Evolutionary conservation across 495 filamentous ascomycete species (phyloP), one percentile per base, ranked within the genome.

Genomic region (Aspergillus ellipticus): DNA sequence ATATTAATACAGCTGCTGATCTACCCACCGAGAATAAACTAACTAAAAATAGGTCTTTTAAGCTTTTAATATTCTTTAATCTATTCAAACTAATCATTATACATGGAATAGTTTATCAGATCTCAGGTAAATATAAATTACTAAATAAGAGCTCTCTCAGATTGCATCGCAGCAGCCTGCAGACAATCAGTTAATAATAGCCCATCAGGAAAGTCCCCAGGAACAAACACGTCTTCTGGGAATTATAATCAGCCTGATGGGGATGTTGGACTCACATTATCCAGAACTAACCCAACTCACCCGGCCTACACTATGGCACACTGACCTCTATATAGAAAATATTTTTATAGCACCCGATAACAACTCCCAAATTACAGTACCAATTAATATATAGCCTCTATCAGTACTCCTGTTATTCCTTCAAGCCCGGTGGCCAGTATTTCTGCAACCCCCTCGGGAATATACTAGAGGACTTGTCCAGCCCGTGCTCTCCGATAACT

Each of bases 281-380:
- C 26, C 58, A 43, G 19, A 31, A 37, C 52, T 70, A 11, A 28
- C 21, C 19, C 29, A 60, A 46, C 46, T 47, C 29, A 24, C 54
- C 41, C 56, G 66, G 49, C 65, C 66, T 37, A 71, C 62, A n/a
- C 42, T 72, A 31, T 69, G 63, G 59, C 69, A 72, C 52, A 55
- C 56, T 6, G 67, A 72, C 42, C 59, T 70, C 29, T 66, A 73
- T 49, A 54, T 65, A 54, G 67, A 64, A 10, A 71, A 73, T 47
- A 71, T 73, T 24, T 73, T 64, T 57, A 62, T 71, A 6, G 57
- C 49, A 1, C 20, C 54, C 28, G 49, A 65, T 17, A 56, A 71
- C 39, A 56, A 52, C 11, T 60, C 64, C 3, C 46, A 19, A 1
- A 69, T 73, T 28, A 19, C 49, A 3, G 43, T 48, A 37, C 11